phyloP scores from a whole-genome alignment of 305 asterid species.

The Fraxinus ornus region DNA sequence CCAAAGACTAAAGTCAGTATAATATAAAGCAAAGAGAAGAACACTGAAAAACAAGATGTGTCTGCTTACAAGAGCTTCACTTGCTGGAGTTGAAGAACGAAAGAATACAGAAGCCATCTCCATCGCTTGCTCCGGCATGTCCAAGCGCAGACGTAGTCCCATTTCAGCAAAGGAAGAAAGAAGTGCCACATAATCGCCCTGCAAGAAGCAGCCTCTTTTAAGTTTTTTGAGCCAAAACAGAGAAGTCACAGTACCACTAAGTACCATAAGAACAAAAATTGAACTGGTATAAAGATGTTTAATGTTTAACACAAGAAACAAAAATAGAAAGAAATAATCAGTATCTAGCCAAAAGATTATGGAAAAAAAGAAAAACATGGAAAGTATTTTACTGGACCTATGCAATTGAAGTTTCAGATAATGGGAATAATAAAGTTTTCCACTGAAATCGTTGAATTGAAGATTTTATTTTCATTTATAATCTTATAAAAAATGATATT shows the following conservation, averaged over 20 bases:
- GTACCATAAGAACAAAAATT: not conserved
- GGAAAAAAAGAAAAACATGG: conserved; percentile 6
- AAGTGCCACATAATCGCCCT: conserved; percentile 98
- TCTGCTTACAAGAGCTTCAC: conserved; percentile 76
- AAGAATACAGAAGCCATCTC: conserved; percentile 80
- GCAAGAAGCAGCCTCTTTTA: conserved; percentile 30
- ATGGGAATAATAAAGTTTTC: conserved; percentile 5
- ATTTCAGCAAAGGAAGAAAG: conserved; percentile 89
- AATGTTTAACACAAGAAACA: not conserved
- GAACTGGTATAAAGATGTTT: not conserved
- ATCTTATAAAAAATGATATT: conserved; percentile 3
- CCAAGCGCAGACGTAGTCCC: conserved; percentile 96
- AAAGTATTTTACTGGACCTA: not conserved
- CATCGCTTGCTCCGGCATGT: conserved; percentile 96
- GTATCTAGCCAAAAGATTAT: conserved; percentile 6
- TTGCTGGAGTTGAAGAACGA: conserved; percentile 84
- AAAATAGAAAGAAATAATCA: not conserved
- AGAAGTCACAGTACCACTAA: not conserved
- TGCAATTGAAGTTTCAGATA: conserved; percentile 13
- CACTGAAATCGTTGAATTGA: conserved; percentile 6
- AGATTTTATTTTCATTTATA: conserved; percentile 5
- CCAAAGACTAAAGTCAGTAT: conserved; percentile 34
- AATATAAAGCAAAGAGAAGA: conserved; percentile 17
- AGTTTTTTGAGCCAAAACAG: conserved; percentile 4
- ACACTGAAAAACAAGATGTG: conserved; percentile 19